A percentile compares a stretch with the other conserved stretches of the same genome.
phyloP scores from a whole-genome alignment of 805 yeast genomes.

The Pichia manshurica region DNA sequence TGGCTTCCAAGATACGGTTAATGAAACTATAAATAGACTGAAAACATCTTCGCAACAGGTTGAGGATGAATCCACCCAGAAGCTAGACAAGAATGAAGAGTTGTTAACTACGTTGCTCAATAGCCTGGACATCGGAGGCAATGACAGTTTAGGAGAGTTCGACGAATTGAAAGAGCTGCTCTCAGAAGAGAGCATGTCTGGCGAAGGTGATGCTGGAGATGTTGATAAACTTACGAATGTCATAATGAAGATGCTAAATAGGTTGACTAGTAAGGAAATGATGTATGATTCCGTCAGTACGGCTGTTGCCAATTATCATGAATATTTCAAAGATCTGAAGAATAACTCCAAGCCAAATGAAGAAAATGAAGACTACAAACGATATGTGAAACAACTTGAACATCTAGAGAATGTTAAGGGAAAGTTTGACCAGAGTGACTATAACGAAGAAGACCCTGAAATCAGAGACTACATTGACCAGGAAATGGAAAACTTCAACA shows the following conservation, averaged over 20 bases:
- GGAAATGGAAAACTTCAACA: conserved; percentile 64
- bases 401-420: conserved; percentile 56
- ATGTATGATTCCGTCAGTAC: conserved; percentile 86
- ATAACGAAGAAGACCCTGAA: conserved; percentile 44
- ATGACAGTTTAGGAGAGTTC: conserved; percentile 16
- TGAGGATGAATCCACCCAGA: conserved; percentile 46
- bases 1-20: conserved; percentile 67
- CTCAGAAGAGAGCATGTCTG: not conserved
- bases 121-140: conserved; percentile 41
- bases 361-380: conserved; percentile 27
- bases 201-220: conserved; percentile 21
- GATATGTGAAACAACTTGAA: conserved; percentile 57
- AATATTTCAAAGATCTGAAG: conserved; percentile 49
- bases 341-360: conserved; percentile 34
- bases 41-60: conserved; percentile 70
- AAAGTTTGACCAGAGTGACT: conserved; percentile 60
- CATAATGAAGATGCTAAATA: conserved; percentile 68
- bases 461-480: conserved; percentile 47
- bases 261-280: conserved; percentile 78
- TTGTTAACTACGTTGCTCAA: conserved; percentile 57
- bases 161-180: not conserved
- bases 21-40: conserved; percentile 73
- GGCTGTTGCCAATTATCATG: conserved; percentile 64
- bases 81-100: conserved; percentile 37
- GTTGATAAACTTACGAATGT: conserved; percentile 44